Evolutionary conservation across 345 rosid genomes (phyloP).

Genomic region (Syzygium aqueum): DNA sequence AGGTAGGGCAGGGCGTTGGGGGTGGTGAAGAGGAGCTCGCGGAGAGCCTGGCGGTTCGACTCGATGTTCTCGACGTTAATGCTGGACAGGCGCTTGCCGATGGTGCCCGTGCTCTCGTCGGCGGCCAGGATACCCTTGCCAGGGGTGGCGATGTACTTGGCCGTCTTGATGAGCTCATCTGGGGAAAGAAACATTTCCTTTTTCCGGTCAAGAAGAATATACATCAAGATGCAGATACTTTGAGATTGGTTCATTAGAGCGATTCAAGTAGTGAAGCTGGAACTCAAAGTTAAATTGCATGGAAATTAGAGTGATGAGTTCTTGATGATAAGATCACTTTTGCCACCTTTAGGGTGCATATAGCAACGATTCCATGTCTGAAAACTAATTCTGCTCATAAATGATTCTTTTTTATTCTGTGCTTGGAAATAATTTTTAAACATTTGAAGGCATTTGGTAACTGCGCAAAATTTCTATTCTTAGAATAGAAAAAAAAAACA

Average conservation of each 20-base stretch:
- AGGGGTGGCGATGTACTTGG: constrained; percentile 88
- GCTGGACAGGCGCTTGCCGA: constrained; percentile 86
- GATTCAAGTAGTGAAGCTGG: neutral
- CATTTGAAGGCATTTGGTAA: no score
- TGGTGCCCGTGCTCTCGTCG: constrained; percentile 96
- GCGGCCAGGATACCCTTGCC: constrained; percentile 96
- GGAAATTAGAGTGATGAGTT: neutral
- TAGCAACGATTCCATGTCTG: no score
- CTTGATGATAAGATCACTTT: neutral
- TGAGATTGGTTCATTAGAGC: neutral
- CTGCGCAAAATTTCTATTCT: no score
- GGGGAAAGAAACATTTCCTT: constrained; percentile 1
- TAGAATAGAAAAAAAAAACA: no score
- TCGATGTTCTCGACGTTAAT: constrained; percentile 87
- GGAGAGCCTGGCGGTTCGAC: constrained; percentile 90
- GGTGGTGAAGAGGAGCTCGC: constrained; percentile 87
- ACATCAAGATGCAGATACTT: neutral
- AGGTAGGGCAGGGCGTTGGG: constrained; percentile 60
- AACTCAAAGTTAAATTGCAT: neutral
- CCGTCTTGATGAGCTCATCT: constrained; percentile 89
- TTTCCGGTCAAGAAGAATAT: neutral
- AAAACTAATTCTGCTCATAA: no score
- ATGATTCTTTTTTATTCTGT: no score
- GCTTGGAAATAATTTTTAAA: no score
- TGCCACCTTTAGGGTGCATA: neutral